These are phyloP conservation scores for Trametes hirsuta DNA, from an alignment of 1,284 basidiomycete genomes.

Conservation along the genomic window DNA sequence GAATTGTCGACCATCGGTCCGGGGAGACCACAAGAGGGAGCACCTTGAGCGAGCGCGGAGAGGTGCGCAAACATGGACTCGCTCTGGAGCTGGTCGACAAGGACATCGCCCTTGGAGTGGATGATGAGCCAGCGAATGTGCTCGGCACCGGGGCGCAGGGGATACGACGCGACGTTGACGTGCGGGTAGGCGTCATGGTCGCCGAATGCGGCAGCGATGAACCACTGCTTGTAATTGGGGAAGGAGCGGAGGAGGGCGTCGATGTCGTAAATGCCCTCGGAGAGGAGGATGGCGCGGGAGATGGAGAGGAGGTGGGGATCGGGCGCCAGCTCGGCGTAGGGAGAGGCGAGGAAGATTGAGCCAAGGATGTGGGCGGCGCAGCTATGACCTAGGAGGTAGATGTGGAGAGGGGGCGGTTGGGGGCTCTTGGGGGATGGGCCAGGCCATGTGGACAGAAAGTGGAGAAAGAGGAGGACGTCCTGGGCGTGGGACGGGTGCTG, in stretches of 20 bases:
- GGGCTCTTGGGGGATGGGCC: conserved; percentile 34
- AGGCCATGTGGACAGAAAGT: conserved; percentile 52
- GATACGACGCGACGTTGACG: conserved; percentile 51
- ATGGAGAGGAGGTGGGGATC: conserved; percentile 48
- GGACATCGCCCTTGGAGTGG: conserved; percentile 71
- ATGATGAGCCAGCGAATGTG: conserved; percentile 68
- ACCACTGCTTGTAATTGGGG: conserved; percentile 67
- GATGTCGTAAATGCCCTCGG: conserved; percentile 79
- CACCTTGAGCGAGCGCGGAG: conserved; percentile 31
- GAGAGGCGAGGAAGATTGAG: conserved; percentile 64
- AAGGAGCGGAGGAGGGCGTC: conserved; percentile 63
- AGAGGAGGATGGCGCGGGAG: conserved; percentile 58
- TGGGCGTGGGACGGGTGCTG: conserved; percentile 72
- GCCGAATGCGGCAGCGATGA: conserved; percentile 67
- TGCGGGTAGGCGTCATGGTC: conserved; percentile 47
- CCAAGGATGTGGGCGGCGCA: conserved; percentile 81
- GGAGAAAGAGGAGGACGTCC: conserved; percentile 64
- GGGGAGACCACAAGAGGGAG: background rate
- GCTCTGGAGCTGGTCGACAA: conserved; percentile 68
- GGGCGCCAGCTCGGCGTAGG: conserved; percentile 44
- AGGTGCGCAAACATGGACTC: conserved; percentile 59
- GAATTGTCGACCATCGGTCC: conserved; percentile 40
- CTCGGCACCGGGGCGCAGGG: conserved; percentile 36
- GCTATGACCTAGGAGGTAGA: conserved; percentile 76
- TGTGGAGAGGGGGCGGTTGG: conserved; percentile 43